Evolutionary conservation across 768 basidiomycete genomes (phyloP).

Genomic region (Nevesoporus exiguus): DNA sequence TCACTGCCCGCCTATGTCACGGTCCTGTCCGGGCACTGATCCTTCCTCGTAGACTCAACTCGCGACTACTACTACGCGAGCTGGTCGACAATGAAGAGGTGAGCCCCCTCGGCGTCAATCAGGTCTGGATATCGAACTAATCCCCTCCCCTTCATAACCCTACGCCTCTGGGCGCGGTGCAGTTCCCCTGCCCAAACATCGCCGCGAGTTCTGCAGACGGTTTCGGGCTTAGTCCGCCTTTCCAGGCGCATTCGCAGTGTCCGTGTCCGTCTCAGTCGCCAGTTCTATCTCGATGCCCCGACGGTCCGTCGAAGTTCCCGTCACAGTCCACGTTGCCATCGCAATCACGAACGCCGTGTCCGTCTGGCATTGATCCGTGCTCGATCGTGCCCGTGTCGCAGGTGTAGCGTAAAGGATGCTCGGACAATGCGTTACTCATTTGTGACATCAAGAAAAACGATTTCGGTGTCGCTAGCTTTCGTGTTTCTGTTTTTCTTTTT

Average conservation of each 20-base stretch:
- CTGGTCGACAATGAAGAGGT: constrained; percentile 28
- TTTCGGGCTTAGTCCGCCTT: constrained; percentile 15
- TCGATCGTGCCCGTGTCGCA: constrained; percentile 16
- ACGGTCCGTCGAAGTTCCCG: background rate
- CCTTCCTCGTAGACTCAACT: constrained; percentile 21
- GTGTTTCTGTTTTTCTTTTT: background rate
- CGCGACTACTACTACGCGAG: constrained; percentile 28
- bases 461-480: background rate
- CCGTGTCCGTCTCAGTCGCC: constrained; percentile 9
- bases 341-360: constrained; percentile 1
- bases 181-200: constrained; percentile 28
- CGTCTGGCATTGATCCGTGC: constrained; percentile 1
- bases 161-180: background rate
- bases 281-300: background rate
- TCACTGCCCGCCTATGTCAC: no score
- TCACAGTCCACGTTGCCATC: background rate
- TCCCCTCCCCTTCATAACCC: background rate
- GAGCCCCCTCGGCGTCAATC: background rate
- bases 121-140: background rate
- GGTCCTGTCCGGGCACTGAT: background rate
- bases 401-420: background rate
- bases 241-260: constrained; percentile 4
- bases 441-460: background rate
- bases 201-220: constrained; percentile 20
- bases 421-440: background rate